A percentile compares a stretch with the other conserved stretches of the same genome.
These are phyloP conservation scores for Tuctoria greenei DNA, from an alignment of 176 grass and related monocot genomes.

Conservation along the genomic window DNA sequence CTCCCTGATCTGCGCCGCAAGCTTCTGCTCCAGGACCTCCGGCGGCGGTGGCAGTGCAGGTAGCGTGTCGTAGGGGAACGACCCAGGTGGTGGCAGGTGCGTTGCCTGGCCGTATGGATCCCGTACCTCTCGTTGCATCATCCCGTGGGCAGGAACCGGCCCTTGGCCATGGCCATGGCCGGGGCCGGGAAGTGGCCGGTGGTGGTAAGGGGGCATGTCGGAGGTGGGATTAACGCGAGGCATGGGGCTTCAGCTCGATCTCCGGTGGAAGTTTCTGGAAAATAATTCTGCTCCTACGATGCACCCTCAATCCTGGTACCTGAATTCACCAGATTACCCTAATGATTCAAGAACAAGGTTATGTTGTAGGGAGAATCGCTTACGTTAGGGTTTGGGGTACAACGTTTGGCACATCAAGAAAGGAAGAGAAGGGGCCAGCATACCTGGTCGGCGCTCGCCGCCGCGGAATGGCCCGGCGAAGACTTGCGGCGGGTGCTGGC, in stretches of 20 bases:
- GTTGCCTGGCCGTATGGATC: slow-evolving; percentile 59
- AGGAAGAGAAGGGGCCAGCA: background rate
- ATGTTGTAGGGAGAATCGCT: too few species aligned
- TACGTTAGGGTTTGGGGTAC: background rate
- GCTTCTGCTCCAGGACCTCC: slow-evolving; percentile 88
- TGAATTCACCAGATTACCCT: background rate
- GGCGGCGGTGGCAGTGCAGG: slow-evolving; percentile 46
- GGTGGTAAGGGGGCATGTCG: slow-evolving; percentile 49
- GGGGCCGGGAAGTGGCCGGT: slow-evolving; percentile 39
- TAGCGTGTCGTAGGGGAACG: slow-evolving; percentile 67
- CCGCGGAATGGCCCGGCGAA: too few species aligned
- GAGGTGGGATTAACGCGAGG: slow-evolving; percentile 17
- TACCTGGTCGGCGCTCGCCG: too few species aligned
- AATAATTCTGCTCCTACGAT: background rate
- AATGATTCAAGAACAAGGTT: background rate
- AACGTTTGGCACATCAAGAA: background rate
- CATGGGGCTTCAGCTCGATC: slow-evolving; percentile 12
- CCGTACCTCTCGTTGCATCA: slow-evolving; percentile 62
- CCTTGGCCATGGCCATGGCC: slow-evolving; percentile 38
- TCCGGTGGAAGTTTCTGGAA: background rate
- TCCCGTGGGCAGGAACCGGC: slow-evolving; percentile 31
- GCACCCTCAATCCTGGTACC: background rate
- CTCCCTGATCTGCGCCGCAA: slow-evolving; percentile 59
- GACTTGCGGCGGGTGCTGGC: too few species aligned
- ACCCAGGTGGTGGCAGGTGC: slow-evolving; percentile 45